Percentiles rank a stretch among this genome's conserved stretches.
phyloP scores from a whole-genome alignment of 345 rosid species.

The Gossypium australe region DNA sequence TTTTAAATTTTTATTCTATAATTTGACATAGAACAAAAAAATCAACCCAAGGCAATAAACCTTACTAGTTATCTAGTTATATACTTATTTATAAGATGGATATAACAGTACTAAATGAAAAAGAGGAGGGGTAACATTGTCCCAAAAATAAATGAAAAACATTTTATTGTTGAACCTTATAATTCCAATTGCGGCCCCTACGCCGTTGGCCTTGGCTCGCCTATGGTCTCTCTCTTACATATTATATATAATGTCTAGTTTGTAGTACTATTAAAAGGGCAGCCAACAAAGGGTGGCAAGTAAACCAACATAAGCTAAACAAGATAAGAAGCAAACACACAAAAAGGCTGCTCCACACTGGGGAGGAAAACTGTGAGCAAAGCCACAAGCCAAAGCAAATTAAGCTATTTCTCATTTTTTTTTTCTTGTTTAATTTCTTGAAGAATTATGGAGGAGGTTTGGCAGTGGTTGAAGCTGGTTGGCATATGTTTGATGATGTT shows the following conservation, averaged over 20 bases:
- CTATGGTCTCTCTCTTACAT: background rate
- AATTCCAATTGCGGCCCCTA: conserved; percentile 64
- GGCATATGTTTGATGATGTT: conserved; percentile 29
- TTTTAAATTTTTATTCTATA: too few relatives aligned
- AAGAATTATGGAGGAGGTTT: conserved; percentile 11
- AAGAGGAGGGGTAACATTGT: too few relatives aligned
- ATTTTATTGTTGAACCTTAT: conserved; percentile 67
- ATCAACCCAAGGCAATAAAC: too few relatives aligned
- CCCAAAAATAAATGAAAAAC: too few relatives aligned
- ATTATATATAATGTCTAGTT: background rate
- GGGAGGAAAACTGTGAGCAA: conserved; percentile 11
- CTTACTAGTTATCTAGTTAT: too few relatives aligned
- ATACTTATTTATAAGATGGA: too few relatives aligned
- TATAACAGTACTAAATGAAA: too few relatives aligned
- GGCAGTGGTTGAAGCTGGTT: conserved; percentile 36
- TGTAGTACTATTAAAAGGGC: conserved; percentile 24
- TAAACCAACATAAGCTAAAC: conserved; percentile 36
- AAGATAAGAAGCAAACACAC: conserved; percentile 15
- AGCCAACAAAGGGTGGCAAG: conserved; percentile 33
- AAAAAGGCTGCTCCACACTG: conserved; percentile 20
- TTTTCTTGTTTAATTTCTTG: background rate
- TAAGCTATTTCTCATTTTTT: conserved; percentile 16
- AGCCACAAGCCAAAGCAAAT: background rate
- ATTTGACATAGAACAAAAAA: too few relatives aligned
- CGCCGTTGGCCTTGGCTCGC: conserved; percentile 75